Evolutionary conservation across 2,329 filamentous ascomycete species (phyloP).

Genomic region (Pseudocercospora fijiensis): DNA sequence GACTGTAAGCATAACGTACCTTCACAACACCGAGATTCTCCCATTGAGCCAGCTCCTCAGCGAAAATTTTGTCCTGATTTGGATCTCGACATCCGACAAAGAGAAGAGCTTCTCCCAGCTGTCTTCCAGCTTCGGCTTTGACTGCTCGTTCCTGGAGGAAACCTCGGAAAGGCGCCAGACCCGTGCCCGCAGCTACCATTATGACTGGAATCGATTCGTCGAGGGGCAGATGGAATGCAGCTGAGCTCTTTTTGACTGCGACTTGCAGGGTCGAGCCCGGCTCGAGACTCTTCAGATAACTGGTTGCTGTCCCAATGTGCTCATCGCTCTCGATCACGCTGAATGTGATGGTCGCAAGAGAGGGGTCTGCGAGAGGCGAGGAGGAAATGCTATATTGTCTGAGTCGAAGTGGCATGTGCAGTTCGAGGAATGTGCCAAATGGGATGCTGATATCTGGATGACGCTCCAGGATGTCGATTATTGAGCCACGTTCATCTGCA

Average conservation of each 20-base stretch:
- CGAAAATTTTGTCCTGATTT: constrained; percentile 60
- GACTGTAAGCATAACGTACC: constrained; percentile 57
- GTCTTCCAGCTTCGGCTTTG: constrained; percentile 46
- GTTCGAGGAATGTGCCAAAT: constrained; percentile 64
- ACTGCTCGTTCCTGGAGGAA: constrained; percentile 44
- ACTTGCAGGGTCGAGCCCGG: constrained; percentile 56
- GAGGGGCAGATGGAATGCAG: constrained; percentile 50
- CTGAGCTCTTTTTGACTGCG: constrained; percentile 42
- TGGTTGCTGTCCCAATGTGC: constrained; percentile 40
- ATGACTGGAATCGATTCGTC: constrained; percentile 48
- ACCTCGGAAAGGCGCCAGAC: constrained; percentile 49
- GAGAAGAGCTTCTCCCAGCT: constrained; percentile 60
- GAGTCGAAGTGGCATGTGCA: constrained; percentile 69
- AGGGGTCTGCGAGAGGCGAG: constrained; percentile 40
- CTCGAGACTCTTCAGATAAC: constrained; percentile 40
- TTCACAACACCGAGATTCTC: constrained; percentile 59
- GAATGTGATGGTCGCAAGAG: constrained; percentile 42
- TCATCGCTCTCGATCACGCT: constrained; percentile 39
- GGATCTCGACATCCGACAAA: constrained; percentile 63
- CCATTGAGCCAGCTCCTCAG: constrained; percentile 60
- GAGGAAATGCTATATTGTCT: constrained; percentile 31
- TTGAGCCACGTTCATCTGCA: constrained; percentile 55
- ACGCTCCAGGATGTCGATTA: constrained; percentile 66
- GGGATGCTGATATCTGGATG: constrained; percentile 59
- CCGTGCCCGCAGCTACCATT: constrained; percentile 53